A percentile compares a stretch with the other conserved stretches of the same genome.
Evolutionary conservation across 495 filamentous ascomycete species (phyloP).

Genomic region (Pyrenopolyporus hunteri): DNA sequence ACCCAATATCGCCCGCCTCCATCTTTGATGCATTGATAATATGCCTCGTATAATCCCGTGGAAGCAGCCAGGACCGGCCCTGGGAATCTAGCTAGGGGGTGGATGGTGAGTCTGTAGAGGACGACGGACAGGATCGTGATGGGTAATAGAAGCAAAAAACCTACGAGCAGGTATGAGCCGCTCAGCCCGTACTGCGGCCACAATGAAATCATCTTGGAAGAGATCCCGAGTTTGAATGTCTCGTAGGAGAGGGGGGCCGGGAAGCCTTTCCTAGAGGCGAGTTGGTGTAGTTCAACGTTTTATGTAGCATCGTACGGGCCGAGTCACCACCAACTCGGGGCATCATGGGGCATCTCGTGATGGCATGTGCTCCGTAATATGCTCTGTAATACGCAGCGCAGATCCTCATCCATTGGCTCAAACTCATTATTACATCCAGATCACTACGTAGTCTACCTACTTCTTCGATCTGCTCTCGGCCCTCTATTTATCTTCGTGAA

Average conservation of each 20-base stretch:
- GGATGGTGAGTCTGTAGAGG: conserved; percentile 50
- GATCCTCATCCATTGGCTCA: too few species aligned
- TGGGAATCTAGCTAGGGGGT: conserved; percentile 51
- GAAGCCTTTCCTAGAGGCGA: not conserved
- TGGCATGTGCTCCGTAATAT: too few species aligned
- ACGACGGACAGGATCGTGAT: not conserved
- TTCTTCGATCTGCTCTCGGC: too few species aligned
- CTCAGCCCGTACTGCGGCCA: conserved; percentile 11
- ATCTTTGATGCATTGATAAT: conserved; percentile 54
- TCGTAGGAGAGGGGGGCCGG: not conserved
- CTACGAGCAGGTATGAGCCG: not conserved
- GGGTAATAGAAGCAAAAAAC: not conserved
- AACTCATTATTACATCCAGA: too few species aligned
- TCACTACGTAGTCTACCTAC: too few species aligned
- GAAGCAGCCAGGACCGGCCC: conserved; percentile 58
- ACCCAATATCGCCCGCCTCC: conserved; percentile 48
- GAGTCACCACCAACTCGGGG: not conserved
- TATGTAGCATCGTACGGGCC: not conserved
- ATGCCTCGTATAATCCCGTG: conserved; percentile 54
- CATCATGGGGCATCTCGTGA: not conserved
- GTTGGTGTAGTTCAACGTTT: not conserved
- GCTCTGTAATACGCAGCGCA: too few species aligned
- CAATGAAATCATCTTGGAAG: conserved; percentile 14
- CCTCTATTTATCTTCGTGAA: not conserved
- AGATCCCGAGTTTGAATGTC: not conserved